Base-by-base conservation (phyloP, 2,329 filamentous ascomycete species). In the Diaporthe ampelina region DNA sequence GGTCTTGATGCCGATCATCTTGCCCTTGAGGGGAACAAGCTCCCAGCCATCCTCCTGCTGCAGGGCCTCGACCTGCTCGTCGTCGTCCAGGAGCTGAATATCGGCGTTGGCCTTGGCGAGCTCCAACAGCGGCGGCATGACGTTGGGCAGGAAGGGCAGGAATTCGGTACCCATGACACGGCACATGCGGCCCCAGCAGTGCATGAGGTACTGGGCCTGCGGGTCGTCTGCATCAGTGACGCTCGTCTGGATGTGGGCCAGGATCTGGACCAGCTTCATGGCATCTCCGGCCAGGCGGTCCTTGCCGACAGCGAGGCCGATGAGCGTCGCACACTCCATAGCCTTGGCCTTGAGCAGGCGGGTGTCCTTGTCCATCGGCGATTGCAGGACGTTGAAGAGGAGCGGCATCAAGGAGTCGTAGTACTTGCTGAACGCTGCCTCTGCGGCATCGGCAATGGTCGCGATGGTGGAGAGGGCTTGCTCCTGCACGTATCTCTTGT, bases 171-270 rank as follows among this genome's bases (percentile, higher is more conserved):
- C 95, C 76, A 99, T 90, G 40, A 99, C 96, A 77, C 97, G 93
- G 85, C 96, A 98, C 97, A 99, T 99, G 65, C 97, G 92, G 70
- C 97, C 97, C 97, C 97, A 99, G 86, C 97, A 99, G 88, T 99
- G 97, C 85, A 99, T 94, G 48, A 99, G 89, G 83, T 99, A 99
- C 80, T 97, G 96, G 21, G 95, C 94, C 84, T 99, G 97, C 52
- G 97, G 97, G 81, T 99, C 97, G 79, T 99, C 97, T 1, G 95
- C 86, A 79, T 99, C 97, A 6, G 92, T 93, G 76, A 98, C 97
- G 81, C 90, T 93, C 78, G 92, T 89, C 83, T 99, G 97, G 73
- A 98, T 97, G 76, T 91, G 91, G 70, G 94, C 95, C 70, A 99
- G 89, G 29, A 98, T 89, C 79, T 97, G 92, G 26, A 98, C 96